Conservation (phyloP, 2,329 filamentous ascomycete genomes). For the Colletotrichum aenigma region DNA sequence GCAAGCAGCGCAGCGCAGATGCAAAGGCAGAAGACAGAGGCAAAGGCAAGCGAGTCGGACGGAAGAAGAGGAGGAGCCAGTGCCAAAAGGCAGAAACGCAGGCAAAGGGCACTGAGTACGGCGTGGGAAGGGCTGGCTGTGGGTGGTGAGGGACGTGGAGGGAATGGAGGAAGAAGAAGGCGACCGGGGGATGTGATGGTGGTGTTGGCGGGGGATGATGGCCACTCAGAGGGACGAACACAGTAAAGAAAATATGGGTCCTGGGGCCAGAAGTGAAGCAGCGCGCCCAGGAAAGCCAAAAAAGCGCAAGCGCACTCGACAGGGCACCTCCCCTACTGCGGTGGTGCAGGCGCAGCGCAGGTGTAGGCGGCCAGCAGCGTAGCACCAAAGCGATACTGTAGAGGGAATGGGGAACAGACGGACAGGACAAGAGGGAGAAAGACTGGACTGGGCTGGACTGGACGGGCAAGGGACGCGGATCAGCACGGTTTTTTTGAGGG, state of each 20-base stretch:
- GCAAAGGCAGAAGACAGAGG: not conserved
- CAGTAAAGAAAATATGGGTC: constrained; percentile 27
- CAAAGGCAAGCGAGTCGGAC: not conserved
- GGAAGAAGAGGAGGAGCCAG: constrained; percentile 24
- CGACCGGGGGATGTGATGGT: not conserved
- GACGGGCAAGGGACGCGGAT: not conserved
- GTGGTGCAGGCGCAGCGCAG: not conserved
- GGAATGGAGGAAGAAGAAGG: not conserved
- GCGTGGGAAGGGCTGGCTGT: not conserved
- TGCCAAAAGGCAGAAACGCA: constrained; percentile 6
- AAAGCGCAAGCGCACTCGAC: not conserved
- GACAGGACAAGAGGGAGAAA: not conserved
- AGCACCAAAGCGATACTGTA: constrained; percentile 7
- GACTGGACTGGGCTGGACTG: not conserved
- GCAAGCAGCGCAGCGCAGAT: not conserved
- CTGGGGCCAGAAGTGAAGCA: constrained; percentile 27
- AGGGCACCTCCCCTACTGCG: not conserved
- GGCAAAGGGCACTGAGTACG: not conserved
- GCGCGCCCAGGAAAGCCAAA: not conserved
- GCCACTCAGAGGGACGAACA: constrained; percentile 13
- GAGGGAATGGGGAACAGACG: constrained; percentile 1
- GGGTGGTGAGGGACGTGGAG: not conserved
- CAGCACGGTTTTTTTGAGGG: constrained; percentile 11
- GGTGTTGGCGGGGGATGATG: constrained; percentile 13
- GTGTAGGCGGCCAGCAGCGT: constrained; percentile 2